Evolutionary conservation across 1,139 yeast genomes (phyloP).

Genomic region (Diutina siamensis): DNA sequence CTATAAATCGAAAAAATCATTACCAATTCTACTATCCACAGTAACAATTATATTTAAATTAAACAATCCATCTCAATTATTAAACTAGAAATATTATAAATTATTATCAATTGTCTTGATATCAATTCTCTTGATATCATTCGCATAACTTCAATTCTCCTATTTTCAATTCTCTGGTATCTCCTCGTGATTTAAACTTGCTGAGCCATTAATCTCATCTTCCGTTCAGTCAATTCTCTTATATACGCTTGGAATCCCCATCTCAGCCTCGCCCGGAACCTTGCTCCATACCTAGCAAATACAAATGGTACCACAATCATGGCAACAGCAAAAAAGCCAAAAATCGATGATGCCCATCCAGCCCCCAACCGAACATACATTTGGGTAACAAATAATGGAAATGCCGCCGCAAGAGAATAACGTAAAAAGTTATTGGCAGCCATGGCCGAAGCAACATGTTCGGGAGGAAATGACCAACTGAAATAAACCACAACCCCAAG

Average conservation of each 20-base stretch:
- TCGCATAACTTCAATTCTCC: too few relatives aligned
- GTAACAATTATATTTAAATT: too few relatives aligned
- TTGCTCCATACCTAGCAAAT: conserved; percentile 46
- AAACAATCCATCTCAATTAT: too few relatives aligned
- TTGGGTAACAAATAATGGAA: conserved; percentile 35
- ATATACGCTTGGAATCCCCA: conserved; percentile 47
- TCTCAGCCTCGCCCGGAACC: conserved; percentile 40
- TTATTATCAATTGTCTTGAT: too few relatives aligned
- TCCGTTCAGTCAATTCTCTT: conserved; percentile 17
- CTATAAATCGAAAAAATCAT: too few relatives aligned
- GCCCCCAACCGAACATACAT: conserved; percentile 28
- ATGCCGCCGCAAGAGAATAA: conserved; percentile 53
- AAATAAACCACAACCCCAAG: conserved; percentile 63
- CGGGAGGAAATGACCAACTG: conserved; percentile 64
- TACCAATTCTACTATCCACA: too few relatives aligned
- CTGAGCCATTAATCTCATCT: neutral
- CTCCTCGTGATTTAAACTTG: neutral
- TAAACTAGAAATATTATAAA: too few relatives aligned
- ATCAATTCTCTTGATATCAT: too few relatives aligned
- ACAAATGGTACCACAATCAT: conserved; percentile 28
- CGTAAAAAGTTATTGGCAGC: conserved; percentile 72
- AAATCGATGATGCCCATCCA: conserved; percentile 28
- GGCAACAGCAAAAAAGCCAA: conserved; percentile 24
- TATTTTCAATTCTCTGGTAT: too few relatives aligned
- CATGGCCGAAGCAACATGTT: conserved; percentile 60